These are phyloP conservation scores for Xylaria digitata DNA, from an alignment of 2,329 filamentous ascomycete genomes.

Conservation along the genomic window DNA sequence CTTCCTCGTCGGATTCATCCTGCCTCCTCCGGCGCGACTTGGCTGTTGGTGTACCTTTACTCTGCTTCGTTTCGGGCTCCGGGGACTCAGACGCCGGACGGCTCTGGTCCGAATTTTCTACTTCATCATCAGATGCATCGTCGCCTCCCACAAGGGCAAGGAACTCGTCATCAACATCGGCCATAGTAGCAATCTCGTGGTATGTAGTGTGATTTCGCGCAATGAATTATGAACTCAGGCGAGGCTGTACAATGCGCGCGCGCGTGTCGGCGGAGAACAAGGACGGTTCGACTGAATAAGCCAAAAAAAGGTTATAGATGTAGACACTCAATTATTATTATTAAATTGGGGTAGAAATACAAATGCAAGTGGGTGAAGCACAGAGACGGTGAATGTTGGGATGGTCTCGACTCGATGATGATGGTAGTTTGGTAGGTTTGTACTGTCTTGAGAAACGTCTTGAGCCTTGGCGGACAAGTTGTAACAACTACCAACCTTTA, in stretches of 20 bases:
- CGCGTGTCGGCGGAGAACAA: not conserved
- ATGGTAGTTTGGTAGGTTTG: not conserved
- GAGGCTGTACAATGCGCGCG: slow-evolving; percentile 27
- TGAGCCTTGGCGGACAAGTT: not conserved
- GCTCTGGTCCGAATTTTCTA: slow-evolving; percentile 63
- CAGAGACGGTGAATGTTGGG: not conserved
- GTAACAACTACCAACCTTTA: not conserved
- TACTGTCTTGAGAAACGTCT: no score
- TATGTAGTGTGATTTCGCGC: not conserved
- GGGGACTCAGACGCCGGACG: slow-evolving; percentile 67
- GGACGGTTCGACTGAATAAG: not conserved
- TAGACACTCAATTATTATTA: not conserved
- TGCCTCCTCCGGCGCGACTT: slow-evolving; percentile 64
- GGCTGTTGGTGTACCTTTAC: slow-evolving; percentile 54
- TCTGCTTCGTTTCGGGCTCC: slow-evolving; percentile 52
- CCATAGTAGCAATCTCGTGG: slow-evolving; percentile 69
- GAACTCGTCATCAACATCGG: slow-evolving; percentile 91
- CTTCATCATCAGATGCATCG: slow-evolving; percentile 68
- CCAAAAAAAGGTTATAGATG: not conserved
- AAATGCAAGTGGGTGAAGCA: not conserved
- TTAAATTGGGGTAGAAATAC: not conserved
- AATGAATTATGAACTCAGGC: slow-evolving; percentile 6
- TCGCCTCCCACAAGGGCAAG: slow-evolving; percentile 90
- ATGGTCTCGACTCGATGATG: not conserved
- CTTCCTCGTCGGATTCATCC: slow-evolving; percentile 77